phyloP scores from a whole-genome alignment of 1,139 yeast species.

The Pichiaceae sp. region DNA sequence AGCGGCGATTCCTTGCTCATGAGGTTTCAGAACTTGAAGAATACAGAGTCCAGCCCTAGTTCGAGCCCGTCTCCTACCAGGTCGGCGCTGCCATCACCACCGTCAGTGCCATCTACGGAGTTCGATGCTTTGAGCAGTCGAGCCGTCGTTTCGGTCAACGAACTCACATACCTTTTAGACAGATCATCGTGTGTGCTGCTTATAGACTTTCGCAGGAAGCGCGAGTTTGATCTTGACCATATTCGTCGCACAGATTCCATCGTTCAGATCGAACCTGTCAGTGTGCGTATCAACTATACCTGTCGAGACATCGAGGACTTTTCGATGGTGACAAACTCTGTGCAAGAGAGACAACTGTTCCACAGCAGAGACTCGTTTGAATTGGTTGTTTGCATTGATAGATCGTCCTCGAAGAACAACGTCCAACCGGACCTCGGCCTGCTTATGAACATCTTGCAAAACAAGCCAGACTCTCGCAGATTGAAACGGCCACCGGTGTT shows the following conservation, averaged over 20 bases:
- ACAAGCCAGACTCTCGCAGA: constrained; percentile 33
- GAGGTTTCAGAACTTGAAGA: constrained; percentile 7
- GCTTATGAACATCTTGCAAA: constrained; percentile 27
- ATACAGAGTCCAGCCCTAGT: not conserved
- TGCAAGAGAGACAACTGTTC: constrained; percentile 32
- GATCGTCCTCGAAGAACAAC: constrained; percentile 18
- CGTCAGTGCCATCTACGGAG: not conserved
- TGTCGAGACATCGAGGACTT: constrained; percentile 25
- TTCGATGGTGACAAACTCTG: constrained; percentile 25
- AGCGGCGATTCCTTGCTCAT: constrained; percentile 5
- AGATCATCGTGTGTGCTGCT: constrained; percentile 27
- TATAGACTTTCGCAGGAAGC: constrained; percentile 48
- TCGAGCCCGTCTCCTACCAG: not conserved
- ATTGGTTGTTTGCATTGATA: constrained; percentile 45
- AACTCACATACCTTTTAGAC: constrained; percentile 15
- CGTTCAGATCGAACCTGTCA: constrained; percentile 52
- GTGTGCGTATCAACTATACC: constrained; percentile 28
- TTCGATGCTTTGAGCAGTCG: constrained; percentile 6
- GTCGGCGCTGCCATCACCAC: not conserved
- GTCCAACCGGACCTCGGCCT: constrained; percentile 23
- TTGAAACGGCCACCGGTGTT: constrained; percentile 46
- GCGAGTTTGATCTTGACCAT: constrained; percentile 44
- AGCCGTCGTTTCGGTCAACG: constrained; percentile 13
- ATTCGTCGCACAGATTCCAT: constrained; percentile 38
- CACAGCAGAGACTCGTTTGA: constrained; percentile 40